Base-by-base conservation (phyloP, 176 grass and related monocot species). In the Avena eriantha region DNA sequence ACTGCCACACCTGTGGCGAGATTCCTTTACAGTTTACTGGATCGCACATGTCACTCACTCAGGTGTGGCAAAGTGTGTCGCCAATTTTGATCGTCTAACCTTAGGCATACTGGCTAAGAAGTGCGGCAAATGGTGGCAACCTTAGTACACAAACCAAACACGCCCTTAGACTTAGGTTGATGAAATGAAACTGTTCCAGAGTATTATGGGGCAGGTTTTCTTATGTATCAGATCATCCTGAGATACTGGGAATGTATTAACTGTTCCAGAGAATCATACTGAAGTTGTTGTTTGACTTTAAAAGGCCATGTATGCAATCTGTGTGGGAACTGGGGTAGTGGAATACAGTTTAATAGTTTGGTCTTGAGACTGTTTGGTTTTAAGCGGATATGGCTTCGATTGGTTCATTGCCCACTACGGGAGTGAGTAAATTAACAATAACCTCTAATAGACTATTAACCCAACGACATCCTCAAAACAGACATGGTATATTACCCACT, bases 181-280 rank as follows among this genome's bases (percentile, higher is more conserved):
- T 64, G 4, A 29, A 63, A 50, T 63, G 22, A 21, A 9, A 41
- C 36, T 41, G 36, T 41, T 41, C 36, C 36, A 41, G 39, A 41
- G 7, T 49, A 48, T 8, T 21, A 23, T 83, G 17, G 41, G 19
- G 36, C 10, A 21, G 3, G 22, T n/a, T 5, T 45, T 82, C 47
- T 66, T 64, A 76, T 64, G 34, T 21, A 63, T 74, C 43, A 50
- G 70, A 36, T 65, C 15, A 26, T 76, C 72, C 9, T 17, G 72
- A 50, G 15, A 56, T 41, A 82, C 57, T 14, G 23, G 15, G 26
- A 82, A 67, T 18, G 54, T 15, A 34, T 24, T 84, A 71, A 8
- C 3, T 54, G 3, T 54, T 75, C 10, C n/a, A 85, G 14, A 48
- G 24, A 45, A 22, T 57, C 14, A 61, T 73, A 70, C 57, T 65